Evolutionary conservation across 306 rosid genomes (phyloP), one percentile per base, ranked within the genome.

Genomic region (Chamaecrista fasciculata): DNA sequence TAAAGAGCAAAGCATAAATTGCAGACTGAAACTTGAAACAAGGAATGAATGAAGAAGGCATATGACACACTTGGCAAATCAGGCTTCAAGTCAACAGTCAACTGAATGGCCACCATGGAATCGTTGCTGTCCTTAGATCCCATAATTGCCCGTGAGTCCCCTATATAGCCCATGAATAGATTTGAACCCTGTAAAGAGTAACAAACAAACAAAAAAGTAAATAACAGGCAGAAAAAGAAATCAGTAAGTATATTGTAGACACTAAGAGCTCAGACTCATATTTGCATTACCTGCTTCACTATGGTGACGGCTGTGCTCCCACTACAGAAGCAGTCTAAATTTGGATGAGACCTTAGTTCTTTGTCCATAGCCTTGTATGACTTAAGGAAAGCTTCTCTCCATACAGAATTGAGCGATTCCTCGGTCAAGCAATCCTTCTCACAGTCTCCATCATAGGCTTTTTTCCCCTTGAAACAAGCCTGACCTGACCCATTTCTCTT

Each of bases 351-450:
- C 86, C 87, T 75, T 60, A 95, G 87, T 71, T 95, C 99, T 82
- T 89, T 95, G 73, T 95, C 99, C 97, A 95, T 95, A 25, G 97
- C 82, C 86, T 95, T 95, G 70, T 95, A 95, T 28, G 97, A 87
- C 81, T 86, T 95, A 80, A 87, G 57, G 80, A 87, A 95, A 57
- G 97, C 92, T 53, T 95, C 99, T 84, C 89, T 85, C 99, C 99
- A 89, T 2, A 68, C 53, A 1, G 84, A 72, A 79, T 81, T 86
- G 25, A 86, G 58, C 34, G 83, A 78, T 52, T 85, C 97, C 80
- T 88, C 97, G 0, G 67, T 61, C 0, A 89, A 84, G 52, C 77
- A 70, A 70, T 82, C 96, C 77, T 85, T 88, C 72, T 85, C 96
- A 7, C 73, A 44, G 57, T 85, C 94, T 63, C 79, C 94, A 71